Base-by-base conservation (phyloP, 2,329 filamentous ascomycete genomes). In the Pestalotiopsis sp. region DNA sequence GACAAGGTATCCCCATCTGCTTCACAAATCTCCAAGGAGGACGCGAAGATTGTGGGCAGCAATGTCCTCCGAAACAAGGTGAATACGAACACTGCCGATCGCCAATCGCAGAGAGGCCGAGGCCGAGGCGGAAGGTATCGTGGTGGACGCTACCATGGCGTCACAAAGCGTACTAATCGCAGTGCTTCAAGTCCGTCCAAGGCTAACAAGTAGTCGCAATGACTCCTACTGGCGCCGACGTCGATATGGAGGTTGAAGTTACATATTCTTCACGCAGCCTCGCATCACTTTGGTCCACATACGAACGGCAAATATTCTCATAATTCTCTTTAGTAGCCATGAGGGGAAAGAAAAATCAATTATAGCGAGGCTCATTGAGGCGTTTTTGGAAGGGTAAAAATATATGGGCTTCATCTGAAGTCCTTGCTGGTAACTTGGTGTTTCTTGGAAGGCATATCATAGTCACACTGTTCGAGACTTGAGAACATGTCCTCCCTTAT, bases 1-100 rank as follows among this genome's bases (percentile, higher is more conserved):
- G 57, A 60, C 17, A 69, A 68, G 62, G 59, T 36, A 27, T 57
- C 62, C 39, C 65, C 52, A 13, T 6, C 57, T 45, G 20, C 13
- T 2, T 39, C 23, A 39, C 45, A 25, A 45, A 23, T 6, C 38
- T 49, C 38, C 23, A 39, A 49, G 6, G 12, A 23, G 49, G 38
- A 25, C 12, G n/a, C 39, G 13, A n/a, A 25, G 4, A 52, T 12
- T n/a, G 14, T 38, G 12, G 17, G 39, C 39, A 64, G 20, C 61
- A 38, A 36, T 14, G 31, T 62, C 3, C 39, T 64, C 1, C 62
- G 49, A 23, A 38, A 36, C 39, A 64, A 64, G 39, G 36, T 14
- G 13, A 52, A 64, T 14, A 45, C 20, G 13, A 52, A 64, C 14
- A 45, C 13, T 25, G n/a, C 62, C 39, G 62, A 38, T 4, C 64